These are phyloP conservation scores for Rhododendron mucronatum DNA, from an alignment of 148 eudicot species.

Conservation along the genomic window DNA sequence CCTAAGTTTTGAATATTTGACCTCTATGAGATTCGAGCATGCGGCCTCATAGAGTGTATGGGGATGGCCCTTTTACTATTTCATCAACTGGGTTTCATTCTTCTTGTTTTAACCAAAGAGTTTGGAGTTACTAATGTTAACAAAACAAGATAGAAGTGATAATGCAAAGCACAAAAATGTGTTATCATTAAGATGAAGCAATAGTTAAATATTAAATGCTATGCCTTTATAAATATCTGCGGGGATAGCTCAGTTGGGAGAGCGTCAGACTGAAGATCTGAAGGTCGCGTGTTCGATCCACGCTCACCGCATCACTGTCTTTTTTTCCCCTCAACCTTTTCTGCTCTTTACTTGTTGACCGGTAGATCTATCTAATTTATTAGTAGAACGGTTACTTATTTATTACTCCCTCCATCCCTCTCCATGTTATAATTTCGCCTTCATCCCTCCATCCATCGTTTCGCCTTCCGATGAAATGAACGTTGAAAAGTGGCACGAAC, in stretches of 20 bases:
- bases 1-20: no score
- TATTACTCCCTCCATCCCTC: no score
- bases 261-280: slow-evolving; percentile 78
- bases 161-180: neutral
- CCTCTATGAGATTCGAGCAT: no score
- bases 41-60: neutral
- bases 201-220: no score
- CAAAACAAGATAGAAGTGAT: neutral
- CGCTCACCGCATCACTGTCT: slow-evolving; percentile 53
- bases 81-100: neutral
- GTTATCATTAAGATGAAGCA: no score
- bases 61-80: no score
- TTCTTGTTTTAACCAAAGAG: neutral
- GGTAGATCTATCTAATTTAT: no score
- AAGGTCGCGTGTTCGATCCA: slow-evolving; percentile 89
- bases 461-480: no score
- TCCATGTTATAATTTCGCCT: no score
- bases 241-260: slow-evolving; percentile 70
- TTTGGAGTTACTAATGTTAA: neutral
- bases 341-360: neutral
- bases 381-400: no score
- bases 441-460: no score
- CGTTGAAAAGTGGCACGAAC: no score
- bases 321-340: neutral
- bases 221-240: neutral